phyloP scores from a whole-genome alignment of 176 grass and related monocot genomes.

The Phoenix roebelenii region DNA sequence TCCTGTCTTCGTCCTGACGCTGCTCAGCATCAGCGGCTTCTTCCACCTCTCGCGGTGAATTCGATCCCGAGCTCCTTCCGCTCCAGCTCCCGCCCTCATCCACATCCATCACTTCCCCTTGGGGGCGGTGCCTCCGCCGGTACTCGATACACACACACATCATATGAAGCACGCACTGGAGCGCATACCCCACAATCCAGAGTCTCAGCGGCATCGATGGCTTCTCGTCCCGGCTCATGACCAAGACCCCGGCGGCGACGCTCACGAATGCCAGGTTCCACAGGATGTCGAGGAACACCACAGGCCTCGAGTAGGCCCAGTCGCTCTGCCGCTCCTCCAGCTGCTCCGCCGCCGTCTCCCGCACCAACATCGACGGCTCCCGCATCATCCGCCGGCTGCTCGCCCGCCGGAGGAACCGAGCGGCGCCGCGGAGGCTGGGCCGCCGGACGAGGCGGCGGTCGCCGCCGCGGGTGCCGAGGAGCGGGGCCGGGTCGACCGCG shows the following conservation, averaged over 20 bases:
- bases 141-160: slow-evolving; percentile 14
- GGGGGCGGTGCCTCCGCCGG: neutral
- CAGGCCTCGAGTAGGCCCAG: slow-evolving; percentile 20
- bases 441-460: neutral
- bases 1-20: neutral
- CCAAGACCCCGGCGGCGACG: slow-evolving; percentile 6
- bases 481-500: neutral
- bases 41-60: neutral
- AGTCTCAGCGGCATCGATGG: slow-evolving; percentile 12
- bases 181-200: slow-evolving; percentile 11
- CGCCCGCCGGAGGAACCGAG: slow-evolving; percentile 4
- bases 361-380: slow-evolving; percentile 17
- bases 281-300: slow-evolving; percentile 19
- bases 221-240: slow-evolving; percentile 3
- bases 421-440: neutral
- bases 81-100: slow-evolving; percentile 10
- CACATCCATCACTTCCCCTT: neutral
- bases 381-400: slow-evolving; percentile 8
- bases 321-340: slow-evolving; percentile 24
- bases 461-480: slow-evolving; percentile 5
- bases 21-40: slow-evolving; percentile 3
- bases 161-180: slow-evolving; percentile 18
- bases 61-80: slow-evolving; percentile 6
- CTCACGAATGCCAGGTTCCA: slow-evolving; percentile 15
- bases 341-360: slow-evolving; percentile 18